Evolutionary conservation across 1,139 yeast species (phyloP).

Genomic region (Nakaseomyces delphensis): DNA sequence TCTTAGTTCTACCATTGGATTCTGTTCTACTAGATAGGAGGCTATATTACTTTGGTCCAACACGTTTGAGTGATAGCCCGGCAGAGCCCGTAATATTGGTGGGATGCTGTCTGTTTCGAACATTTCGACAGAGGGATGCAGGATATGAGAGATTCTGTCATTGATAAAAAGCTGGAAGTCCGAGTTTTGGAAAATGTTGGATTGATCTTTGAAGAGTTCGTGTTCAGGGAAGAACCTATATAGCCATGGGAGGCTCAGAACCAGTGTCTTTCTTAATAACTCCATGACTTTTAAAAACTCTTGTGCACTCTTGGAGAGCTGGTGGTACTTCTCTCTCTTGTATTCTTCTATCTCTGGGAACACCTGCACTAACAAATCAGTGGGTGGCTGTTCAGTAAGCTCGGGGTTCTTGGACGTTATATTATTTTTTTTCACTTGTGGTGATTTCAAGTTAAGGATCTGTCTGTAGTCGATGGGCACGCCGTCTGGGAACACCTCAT

Average conservation of each 20-base stretch:
- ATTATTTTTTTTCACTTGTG: constrained; percentile 9
- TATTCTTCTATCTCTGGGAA: constrained; percentile 28
- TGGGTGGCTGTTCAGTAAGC: constrained; percentile 11
- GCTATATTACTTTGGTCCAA: background rate
- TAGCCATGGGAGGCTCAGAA: constrained; percentile 25
- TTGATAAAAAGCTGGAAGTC: constrained; percentile 22
- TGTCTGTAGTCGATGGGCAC: constrained; percentile 20
- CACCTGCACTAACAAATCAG: constrained; percentile 17
- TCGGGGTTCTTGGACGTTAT: background rate
- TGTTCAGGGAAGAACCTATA: constrained; percentile 26
- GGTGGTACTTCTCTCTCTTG: constrained; percentile 12
- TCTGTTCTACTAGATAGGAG: constrained; percentile 4
- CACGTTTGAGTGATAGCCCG: constrained; percentile 10
- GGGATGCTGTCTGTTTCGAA: background rate
- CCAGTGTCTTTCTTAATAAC: constrained; percentile 18
- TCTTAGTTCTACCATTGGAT: background rate
- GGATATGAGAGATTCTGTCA: constrained; percentile 8
- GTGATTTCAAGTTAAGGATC: constrained; percentile 18
- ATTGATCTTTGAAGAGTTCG: constrained; percentile 23
- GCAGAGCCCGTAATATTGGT: background rate
- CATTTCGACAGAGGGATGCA: background rate
- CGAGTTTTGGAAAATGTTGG: constrained; percentile 16
- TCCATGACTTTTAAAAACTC: constrained; percentile 21
- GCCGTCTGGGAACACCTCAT: constrained; percentile 14
- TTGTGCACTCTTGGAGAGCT: constrained; percentile 14